Base-by-base conservation (phyloP, 176 grass and related monocot genomes). In the Canna indica region DNA sequence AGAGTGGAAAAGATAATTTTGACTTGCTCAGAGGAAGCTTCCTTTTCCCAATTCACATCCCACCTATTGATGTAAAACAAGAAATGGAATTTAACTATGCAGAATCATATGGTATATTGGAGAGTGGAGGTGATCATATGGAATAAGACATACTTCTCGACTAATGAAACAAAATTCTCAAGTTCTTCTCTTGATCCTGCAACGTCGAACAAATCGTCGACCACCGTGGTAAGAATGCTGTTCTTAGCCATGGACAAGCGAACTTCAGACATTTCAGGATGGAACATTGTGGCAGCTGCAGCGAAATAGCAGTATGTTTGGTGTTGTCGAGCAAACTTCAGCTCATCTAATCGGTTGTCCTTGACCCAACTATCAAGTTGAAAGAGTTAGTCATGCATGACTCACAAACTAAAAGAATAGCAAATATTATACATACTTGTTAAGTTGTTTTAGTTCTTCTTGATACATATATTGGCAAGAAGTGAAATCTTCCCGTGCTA, bases 141-240 rank as follows among this genome's bases (percentile, higher is more conserved):
- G 58, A 77, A 69, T 20, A 66, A 11, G 33, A 59, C 63, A 14
- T 88, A 96, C 88, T 63, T 86, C 70, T 91, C 83, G 30, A 86
- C 77, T 74, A 96, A 80, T 13, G 42, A 3, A 18, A 91, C 36
- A 10, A 96, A 83, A 67, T 77, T 82, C 74, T 84, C 54, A 18
- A 86, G 38, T 67, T 96, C 91, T 74, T 91, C 85, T 65, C 57
- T 75, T 28, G 91, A 96, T 76, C 91, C 88, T 47, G 73, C 83
- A 53, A 86, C 31, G 41, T 96, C 91, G 36, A 96, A 96, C 69
- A 96, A 88, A 63, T 96, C 91, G 10, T 96, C 88, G 17, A 86
- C 75, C 1, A 88, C 22, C 10, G 83, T 88, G n/a, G 85, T 83
- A 18, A 96, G 86, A 11, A 88, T 85, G 24, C 50, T 73, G 80